phyloP scores from a whole-genome alignment of 2,329 filamentous ascomycete species.

The Botrytis elliptica region DNA sequence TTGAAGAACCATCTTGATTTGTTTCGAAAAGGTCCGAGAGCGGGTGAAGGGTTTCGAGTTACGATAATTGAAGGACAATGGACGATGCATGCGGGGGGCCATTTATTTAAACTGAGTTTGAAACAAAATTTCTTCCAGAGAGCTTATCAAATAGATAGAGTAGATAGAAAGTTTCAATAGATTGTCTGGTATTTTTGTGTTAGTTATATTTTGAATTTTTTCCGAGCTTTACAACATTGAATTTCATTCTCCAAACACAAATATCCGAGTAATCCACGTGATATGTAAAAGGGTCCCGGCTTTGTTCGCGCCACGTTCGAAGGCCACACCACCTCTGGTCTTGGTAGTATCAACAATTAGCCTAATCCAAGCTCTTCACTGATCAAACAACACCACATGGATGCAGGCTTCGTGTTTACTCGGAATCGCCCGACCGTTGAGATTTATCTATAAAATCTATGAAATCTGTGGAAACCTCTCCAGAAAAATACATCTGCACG shows the following conservation, averaged over 20 bases:
- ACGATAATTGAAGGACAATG: background rate
- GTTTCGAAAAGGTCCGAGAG: constrained; percentile 1
- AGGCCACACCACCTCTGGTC: background rate
- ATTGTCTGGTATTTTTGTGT: background rate
- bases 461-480: background rate
- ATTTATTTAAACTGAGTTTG: background rate
- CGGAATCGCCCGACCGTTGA: background rate
- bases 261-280: background rate
- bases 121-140: background rate
- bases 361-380: background rate
- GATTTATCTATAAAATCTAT: background rate
- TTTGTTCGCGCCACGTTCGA: background rate
- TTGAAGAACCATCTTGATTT: background rate
- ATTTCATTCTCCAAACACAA: background rate
- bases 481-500: background rate
- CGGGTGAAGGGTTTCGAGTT: background rate
- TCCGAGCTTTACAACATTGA: background rate
- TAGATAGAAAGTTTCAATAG: background rate
- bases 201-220: background rate
- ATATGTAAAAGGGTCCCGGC: background rate
- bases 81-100: background rate
- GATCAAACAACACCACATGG: background rate
- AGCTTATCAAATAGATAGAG: background rate
- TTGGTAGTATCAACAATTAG: background rate
- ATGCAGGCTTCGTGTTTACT: no score